These are phyloP conservation scores for Ustilago loliicola DNA, from an alignment of 1,284 basidiomycete genomes.

Conservation along the genomic window DNA sequence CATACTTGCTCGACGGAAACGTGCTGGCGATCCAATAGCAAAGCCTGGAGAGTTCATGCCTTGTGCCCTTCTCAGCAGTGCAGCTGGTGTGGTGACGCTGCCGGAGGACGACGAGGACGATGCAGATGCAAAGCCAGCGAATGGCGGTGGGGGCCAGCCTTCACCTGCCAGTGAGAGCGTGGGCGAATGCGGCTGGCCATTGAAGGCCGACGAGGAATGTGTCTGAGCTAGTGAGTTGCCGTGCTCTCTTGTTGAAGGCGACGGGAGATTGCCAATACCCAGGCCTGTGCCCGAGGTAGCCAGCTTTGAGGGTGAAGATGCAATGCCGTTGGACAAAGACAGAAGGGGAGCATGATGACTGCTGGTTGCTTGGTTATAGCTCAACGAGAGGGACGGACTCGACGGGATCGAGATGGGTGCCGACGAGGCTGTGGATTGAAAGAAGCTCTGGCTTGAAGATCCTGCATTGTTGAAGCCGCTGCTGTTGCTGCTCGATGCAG, in stretches of 20 bases:
- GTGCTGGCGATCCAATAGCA: slow-evolving; percentile 33
- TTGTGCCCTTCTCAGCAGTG: slow-evolving; percentile 26
- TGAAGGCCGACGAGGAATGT: not conserved
- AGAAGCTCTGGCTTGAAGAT: slow-evolving; percentile 16
- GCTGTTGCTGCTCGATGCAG: not conserved
- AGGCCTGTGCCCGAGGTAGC: slow-evolving; percentile 18
- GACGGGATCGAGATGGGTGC: slow-evolving; percentile 39
- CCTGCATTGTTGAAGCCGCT: slow-evolving; percentile 8
- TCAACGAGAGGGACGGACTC: slow-evolving; percentile 28
- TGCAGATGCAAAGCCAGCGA: slow-evolving; percentile 14
- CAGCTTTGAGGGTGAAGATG: slow-evolving; percentile 23
- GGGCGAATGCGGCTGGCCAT: slow-evolving; percentile 30
- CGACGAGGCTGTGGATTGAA: slow-evolving; percentile 21
- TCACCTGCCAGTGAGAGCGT: slow-evolving; percentile 34
- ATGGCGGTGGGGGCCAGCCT: slow-evolving; percentile 35
- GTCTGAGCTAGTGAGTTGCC: slow-evolving; percentile 18
- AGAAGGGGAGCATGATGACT: slow-evolving; percentile 21
- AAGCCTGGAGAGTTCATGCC: slow-evolving; percentile 43
- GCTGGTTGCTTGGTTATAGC: slow-evolving; percentile 7
- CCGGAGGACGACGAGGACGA: slow-evolving; percentile 26
- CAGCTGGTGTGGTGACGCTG: slow-evolving; percentile 22
- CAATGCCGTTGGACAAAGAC: slow-evolving; percentile 11
- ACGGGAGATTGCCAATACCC: slow-evolving; percentile 35
- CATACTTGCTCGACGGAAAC: slow-evolving; percentile 57
- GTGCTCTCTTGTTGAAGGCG: slow-evolving; percentile 36